phyloP scores from a whole-genome alignment of 768 basidiomycete genomes.

The Cyclocybe cylindracea region DNA sequence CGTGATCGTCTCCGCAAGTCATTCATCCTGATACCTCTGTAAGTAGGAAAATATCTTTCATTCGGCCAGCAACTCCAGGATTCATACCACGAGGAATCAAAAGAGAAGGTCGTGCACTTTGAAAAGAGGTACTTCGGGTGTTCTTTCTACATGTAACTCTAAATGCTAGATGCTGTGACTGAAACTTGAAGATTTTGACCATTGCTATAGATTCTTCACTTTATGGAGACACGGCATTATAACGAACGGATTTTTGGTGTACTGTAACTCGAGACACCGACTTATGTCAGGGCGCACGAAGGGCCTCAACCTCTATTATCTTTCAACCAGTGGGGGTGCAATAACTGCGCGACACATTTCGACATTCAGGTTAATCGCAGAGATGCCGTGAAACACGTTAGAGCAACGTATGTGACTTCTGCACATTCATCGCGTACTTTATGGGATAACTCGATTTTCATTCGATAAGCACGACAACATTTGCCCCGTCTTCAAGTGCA shows the following conservation, averaged over 20 bases:
- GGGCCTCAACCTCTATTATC: not conserved
- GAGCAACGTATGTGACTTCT: not conserved
- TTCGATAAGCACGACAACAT: slow-evolving; percentile 1
- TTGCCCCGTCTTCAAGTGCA: not conserved
- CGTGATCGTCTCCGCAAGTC: too few relatives aligned
- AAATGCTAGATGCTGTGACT: too few relatives aligned
- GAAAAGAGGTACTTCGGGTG: too few relatives aligned
- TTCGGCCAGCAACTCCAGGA: too few relatives aligned
- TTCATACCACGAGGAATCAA: too few relatives aligned
- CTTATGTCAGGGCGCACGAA: slow-evolving; percentile 12
- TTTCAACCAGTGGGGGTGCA: slow-evolving; percentile 14
- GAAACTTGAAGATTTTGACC: too few relatives aligned
- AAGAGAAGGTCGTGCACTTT: too few relatives aligned
- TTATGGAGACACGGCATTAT: not conserved
- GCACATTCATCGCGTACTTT: not conserved
- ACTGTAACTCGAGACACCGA: slow-evolving; percentile 13
- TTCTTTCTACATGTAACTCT: too few relatives aligned
- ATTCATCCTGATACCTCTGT: too few relatives aligned
- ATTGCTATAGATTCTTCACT: not conserved
- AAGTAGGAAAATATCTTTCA: too few relatives aligned
- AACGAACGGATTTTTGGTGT: slow-evolving; percentile 12
- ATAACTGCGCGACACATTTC: slow-evolving; percentile 17
- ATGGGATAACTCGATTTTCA: not conserved
- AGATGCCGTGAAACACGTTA: slow-evolving; percentile 8
- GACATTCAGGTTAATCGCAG: slow-evolving; percentile 4